Evolutionary conservation across 179 eudicot genomes (phyloP), one percentile per base, ranked within the genome.

Genomic region (Actinidia polygama): DNA sequence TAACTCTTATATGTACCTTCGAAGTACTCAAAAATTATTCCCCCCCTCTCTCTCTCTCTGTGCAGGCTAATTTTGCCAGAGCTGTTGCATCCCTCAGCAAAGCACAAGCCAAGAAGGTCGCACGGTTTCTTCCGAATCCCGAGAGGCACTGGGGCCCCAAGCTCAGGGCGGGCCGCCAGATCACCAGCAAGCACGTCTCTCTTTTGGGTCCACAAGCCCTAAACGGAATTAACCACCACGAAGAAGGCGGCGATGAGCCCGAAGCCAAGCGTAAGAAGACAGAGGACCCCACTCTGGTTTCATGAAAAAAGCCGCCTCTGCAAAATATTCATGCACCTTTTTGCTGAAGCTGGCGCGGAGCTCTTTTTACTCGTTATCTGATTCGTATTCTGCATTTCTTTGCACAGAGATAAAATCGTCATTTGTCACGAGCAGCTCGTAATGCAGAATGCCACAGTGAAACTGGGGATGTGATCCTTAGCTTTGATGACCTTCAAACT

Each of bases 61-160:
- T 26, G 63, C 87, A 96, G 99, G 99, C 95, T 75, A 97, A 95
- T 90, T 97, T 97, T 82, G 94, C 97, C 30, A 90, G 98, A 83
- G 95, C 94, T 18, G 94, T 88, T 18, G 95, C 93, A 75, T 95
- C 99, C 55, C 93, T 96, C 50, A 95, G 98, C 96, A 93, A 95
- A 88, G 93, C 98, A 49, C 99, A 97, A 81, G 91, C 94, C 46
- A 97, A 97, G 91, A 97, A 95, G 87, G 98, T 95, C 7, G 98
- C 98, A 54, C 90, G 98, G 21, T 95, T 92, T 81, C 98, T 91
- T 67, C 98, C 98, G 0, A 97, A 97, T 82, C 98, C 98, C 1
- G 97, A 97, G 84, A 91, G 89, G 81, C 90, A 97, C 82, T 97
- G 99, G 98, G 98, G 99, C 51, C 99, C 99, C 0, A 97, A 97